Evolutionary conservation across 768 basidiomycete genomes (phyloP).

Genomic region (Suillus clintonianus): DNA sequence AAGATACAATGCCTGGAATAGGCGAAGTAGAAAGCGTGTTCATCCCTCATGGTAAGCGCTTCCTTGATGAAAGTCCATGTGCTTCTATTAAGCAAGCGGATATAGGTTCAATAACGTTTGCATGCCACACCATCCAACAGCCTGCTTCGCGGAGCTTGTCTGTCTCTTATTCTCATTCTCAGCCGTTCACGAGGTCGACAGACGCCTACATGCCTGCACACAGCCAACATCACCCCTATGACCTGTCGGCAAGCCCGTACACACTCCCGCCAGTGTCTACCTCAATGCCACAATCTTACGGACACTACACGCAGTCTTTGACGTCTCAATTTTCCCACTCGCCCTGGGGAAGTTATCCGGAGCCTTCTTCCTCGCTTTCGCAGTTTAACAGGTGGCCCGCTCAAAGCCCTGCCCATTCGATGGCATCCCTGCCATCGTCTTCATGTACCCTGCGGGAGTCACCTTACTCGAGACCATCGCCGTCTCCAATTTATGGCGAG

Average conservation of each 20-base stretch:
- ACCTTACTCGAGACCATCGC: conserved; percentile 42
- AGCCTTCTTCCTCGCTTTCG: conserved; percentile 27
- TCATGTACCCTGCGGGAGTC: conserved; percentile 32
- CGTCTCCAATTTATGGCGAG: conserved; percentile 29
- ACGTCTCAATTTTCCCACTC: conserved; percentile 28
- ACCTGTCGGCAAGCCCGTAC: conserved; percentile 28
- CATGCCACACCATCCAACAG: conserved; percentile 38
- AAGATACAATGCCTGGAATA: conserved; percentile 61
- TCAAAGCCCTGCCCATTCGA: conserved; percentile 28
- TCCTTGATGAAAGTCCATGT: conserved; percentile 38
- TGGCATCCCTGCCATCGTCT: conserved; percentile 21
- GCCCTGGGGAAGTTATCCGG: conserved; percentile 27
- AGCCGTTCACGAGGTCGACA: conserved; percentile 26
- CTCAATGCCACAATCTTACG: conserved; percentile 26
- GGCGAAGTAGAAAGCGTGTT: conserved; percentile 84
- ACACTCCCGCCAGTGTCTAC: conserved; percentile 34
- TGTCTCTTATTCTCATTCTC: conserved; percentile 20
- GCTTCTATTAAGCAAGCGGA: conserved; percentile 17
- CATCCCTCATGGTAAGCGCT: conserved; percentile 79
- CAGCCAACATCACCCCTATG: conserved; percentile 26
- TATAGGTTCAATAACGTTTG: conserved; percentile 41
- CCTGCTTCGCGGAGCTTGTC: conserved; percentile 20
- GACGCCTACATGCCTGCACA: conserved; percentile 27
- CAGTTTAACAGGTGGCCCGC: conserved; percentile 33
- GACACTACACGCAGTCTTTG: conserved; percentile 23